Conservation (phyloP, 2,329 filamentous ascomycete species). For the Xylaria multiplex region DNA sequence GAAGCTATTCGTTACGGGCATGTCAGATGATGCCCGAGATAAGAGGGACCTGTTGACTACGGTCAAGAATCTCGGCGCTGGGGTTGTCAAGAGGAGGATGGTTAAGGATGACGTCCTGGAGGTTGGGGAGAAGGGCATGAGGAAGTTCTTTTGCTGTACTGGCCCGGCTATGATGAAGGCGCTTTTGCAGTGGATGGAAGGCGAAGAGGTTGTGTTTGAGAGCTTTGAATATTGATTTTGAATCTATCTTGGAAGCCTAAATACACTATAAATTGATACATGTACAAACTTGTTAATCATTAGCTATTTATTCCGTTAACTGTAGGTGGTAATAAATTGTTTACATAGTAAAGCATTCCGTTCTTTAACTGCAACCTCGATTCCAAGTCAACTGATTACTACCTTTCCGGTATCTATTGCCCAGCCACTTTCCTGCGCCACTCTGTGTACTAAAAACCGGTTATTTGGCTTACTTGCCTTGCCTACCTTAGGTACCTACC, state of each 20-base stretch:
- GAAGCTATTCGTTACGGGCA: constrained; percentile 75
- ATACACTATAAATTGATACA: neutral
- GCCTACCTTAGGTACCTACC: no score
- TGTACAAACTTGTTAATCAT: no score
- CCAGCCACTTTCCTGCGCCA: no score
- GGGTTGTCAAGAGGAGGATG: constrained; percentile 53
- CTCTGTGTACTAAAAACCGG: no score
- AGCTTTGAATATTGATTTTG: constrained; percentile 67
- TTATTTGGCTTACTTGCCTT: no score
- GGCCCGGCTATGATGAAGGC: constrained; percentile 54
- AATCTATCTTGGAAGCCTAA: neutral
- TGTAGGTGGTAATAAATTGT: no score
- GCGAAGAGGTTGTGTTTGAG: constrained; percentile 66
- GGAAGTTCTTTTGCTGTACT: constrained; percentile 64
- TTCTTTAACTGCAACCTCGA: no score
- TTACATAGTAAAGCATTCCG: no score
- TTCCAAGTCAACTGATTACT: no score
- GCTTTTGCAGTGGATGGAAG: constrained; percentile 63
- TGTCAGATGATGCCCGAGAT: constrained; percentile 54
- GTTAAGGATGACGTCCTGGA: constrained; percentile 54
- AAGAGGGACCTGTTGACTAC: constrained; percentile 51
- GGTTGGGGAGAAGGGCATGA: constrained; percentile 53
- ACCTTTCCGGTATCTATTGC: no score
- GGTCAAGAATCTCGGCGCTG: constrained; percentile 50
- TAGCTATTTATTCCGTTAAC: no score